Percentiles rank a stretch among this genome's conserved stretches.
These are phyloP conservation scores for Malania oleifera DNA, from an alignment of 164 flowering plant species.

Conservation along the genomic window DNA sequence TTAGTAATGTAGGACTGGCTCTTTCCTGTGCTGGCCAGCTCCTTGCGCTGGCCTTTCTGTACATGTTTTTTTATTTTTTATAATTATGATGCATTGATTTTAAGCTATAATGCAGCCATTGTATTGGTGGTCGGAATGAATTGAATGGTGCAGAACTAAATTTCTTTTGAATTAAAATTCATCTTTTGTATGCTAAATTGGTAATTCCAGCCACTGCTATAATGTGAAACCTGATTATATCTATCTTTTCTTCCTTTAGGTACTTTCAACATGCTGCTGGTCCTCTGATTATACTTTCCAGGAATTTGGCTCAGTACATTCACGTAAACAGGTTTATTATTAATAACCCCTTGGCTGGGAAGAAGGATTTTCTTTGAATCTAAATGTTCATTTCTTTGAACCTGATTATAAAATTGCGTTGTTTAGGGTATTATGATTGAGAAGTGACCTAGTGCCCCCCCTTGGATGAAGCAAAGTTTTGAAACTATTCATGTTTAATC, in stretches of 20 bases:
- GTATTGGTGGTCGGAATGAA: too few relatives aligned
- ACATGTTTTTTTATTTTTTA: too few relatives aligned
- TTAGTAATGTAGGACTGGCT: too few relatives aligned
- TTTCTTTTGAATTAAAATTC: background rate
- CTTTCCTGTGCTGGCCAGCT: too few relatives aligned
- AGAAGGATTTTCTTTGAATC: background rate
- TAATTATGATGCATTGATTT: too few relatives aligned
- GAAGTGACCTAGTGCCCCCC: too few relatives aligned
- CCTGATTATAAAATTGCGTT: too few relatives aligned
- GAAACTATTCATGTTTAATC: too few relatives aligned
- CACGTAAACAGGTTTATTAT: conserved; percentile 75
- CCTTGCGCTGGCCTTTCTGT: too few relatives aligned
- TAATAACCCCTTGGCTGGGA: background rate
- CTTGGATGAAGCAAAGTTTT: background rate
- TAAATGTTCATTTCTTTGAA: background rate
- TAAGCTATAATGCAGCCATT: too few relatives aligned
- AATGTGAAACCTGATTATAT: background rate
- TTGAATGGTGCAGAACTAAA: too few relatives aligned
- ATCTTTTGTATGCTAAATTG: background rate
- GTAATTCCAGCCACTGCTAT: too few relatives aligned
- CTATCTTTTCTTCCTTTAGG: conserved; percentile 37
- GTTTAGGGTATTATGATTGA: background rate
- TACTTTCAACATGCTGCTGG: conserved; percentile 94
- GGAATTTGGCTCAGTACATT: conserved; percentile 74
- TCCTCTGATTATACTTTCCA: conserved; percentile 69